Conservation (phyloP, 768 basidiomycete genomes). For the Phaffia australis region DNA sequence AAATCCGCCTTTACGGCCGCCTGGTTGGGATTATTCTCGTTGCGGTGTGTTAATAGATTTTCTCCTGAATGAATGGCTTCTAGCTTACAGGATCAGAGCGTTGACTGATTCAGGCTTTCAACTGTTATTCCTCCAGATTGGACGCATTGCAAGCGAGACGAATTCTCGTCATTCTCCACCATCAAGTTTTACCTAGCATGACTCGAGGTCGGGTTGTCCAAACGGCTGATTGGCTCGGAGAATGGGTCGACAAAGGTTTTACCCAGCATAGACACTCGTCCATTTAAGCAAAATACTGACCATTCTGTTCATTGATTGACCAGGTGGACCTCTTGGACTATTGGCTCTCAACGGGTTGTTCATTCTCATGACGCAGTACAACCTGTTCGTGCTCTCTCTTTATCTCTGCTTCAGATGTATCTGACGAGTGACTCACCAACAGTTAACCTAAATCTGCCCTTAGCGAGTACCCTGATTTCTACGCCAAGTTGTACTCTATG, state of each 20-base stretch:
- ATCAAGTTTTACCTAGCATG: conserved; percentile 69
- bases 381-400: conserved; percentile 53
- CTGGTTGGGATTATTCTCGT: conserved; percentile 23
- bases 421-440: not conserved
- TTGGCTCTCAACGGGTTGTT: conserved; percentile 86
- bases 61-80: not conserved
- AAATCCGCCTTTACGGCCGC: conserved; percentile 17
- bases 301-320: not conserved
- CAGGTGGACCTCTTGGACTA: conserved; percentile 74
- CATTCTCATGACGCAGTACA: conserved; percentile 80
- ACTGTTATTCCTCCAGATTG: not conserved
- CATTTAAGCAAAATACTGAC: not conserved
- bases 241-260: conserved; percentile 69
- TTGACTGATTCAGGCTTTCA: not conserved
- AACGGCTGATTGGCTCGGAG: conserved; percentile 79
- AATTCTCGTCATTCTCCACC: conserved; percentile 67
- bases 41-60: conserved; percentile 12
- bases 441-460: not conserved
- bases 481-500: conserved; percentile 79
- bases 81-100: not conserved
- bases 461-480: conserved; percentile 94
- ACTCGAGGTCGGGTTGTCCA: conserved; percentile 47
- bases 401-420: conserved; percentile 6
- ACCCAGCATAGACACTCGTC: conserved; percentile 6
- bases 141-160: conserved; percentile 43